These are phyloP conservation scores for Mycosarcoma maydis DNA, from an alignment of 1,284 basidiomycete genomes.

Conservation along the genomic window DNA sequence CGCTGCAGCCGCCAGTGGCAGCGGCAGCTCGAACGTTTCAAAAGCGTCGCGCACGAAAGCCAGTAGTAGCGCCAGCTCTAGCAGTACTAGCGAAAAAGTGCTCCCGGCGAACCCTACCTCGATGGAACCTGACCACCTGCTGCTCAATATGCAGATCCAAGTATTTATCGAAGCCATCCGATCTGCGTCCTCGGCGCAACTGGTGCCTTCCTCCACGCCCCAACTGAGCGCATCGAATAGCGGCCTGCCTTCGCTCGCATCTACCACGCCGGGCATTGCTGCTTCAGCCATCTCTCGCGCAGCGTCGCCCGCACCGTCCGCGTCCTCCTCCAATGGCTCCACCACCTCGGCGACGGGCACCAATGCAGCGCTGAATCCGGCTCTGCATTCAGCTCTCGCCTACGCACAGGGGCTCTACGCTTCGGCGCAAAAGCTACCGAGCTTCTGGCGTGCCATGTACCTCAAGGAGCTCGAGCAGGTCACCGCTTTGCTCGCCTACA, in stretches of 20 bases:
- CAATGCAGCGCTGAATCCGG: slow-evolving; percentile 35
- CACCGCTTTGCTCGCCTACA: slow-evolving; percentile 79
- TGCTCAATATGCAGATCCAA: slow-evolving; percentile 82
- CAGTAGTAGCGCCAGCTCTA: neutral
- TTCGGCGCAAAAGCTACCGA: slow-evolving; percentile 51
- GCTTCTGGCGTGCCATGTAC: slow-evolving; percentile 70
- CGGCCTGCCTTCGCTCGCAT: slow-evolving; percentile 32
- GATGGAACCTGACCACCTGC: slow-evolving; percentile 76
- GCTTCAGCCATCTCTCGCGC: slow-evolving; percentile 47
- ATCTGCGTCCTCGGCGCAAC: slow-evolving; percentile 66
- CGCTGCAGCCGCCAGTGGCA: neutral
- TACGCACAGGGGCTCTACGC: slow-evolving; percentile 53
- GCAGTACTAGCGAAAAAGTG: slow-evolving; percentile 28
- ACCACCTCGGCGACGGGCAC: slow-evolving; percentile 33
- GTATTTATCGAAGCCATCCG: slow-evolving; percentile 83
- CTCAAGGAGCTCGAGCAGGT: slow-evolving; percentile 77
- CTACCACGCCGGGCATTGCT: slow-evolving; percentile 39
- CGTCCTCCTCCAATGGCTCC: slow-evolving; percentile 48
- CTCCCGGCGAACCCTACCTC: slow-evolving; percentile 59
- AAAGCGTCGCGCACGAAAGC: slow-evolving; percentile 11
- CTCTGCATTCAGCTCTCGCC: slow-evolving; percentile 49
- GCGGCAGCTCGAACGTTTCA: slow-evolving; percentile 1
- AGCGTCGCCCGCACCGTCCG: slow-evolving; percentile 53
- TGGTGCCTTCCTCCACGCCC: slow-evolving; percentile 4
- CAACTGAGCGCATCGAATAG: slow-evolving; percentile 13